Base-by-base conservation (phyloP, 2,329 filamentous ascomycete genomes). In the Calonectria ilicicola region DNA sequence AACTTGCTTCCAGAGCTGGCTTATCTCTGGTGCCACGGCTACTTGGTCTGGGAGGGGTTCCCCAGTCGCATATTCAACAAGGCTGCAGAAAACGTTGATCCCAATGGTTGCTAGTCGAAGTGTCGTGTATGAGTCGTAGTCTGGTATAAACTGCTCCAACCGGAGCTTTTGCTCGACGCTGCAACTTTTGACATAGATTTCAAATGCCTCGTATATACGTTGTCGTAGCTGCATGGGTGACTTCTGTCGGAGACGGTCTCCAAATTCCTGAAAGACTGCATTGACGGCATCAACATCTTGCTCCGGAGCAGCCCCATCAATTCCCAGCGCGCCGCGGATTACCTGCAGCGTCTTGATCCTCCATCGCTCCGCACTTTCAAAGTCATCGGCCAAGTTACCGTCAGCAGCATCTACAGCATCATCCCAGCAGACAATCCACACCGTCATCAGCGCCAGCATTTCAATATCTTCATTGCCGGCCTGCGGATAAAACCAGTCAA, bases 341-440 rank as follows among this genome's bases (percentile, higher is more conserved):
- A 79, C 62, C 1, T 53, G 23, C 19, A 80, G 67, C 5, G 82
- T 82, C 60, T 69, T 70, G 5, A 26, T 29, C 46, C 82, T 78
- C 78, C 77, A 80, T 3, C 49, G 64, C 58, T 82, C 76, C 8
- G 81, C 82, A 1, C 64, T 47, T 6, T 67, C 67, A 42, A 81
- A 79, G 56, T 83, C 77, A 6, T 53, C 71, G 51, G 78, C 77
- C 60, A 83, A 62, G 35, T 80, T 79, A 19, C 76, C 74, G 73
- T 81, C 80, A 49, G 77, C 77, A 19, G 77, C 74, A 65, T 83
- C 82, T 14, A 83, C 77, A 19, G 76, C 76, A 47, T 83, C 82
- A 26, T 83, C 81, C 82, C 82, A 83, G 67, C 80, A 81, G 19
- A 83, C 72, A 19, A 83, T 49, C 82, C 82, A 83, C 40, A 77